Evolutionary conservation across 768 basidiomycete species (phyloP).

Genomic region (Suillus lakei): DNA sequence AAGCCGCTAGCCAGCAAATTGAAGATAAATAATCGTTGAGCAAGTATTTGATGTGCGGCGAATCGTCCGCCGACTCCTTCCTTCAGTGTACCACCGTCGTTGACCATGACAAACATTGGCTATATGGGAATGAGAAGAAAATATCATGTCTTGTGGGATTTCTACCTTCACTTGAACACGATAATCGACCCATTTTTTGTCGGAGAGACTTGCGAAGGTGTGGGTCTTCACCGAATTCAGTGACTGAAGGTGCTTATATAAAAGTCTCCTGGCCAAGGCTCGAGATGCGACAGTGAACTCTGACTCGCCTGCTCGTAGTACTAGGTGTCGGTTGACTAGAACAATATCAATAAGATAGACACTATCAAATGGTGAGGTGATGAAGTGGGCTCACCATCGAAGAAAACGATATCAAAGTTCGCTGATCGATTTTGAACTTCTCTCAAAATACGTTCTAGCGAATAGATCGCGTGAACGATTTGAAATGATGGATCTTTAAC

Average conservation of each 20-base stretch:
- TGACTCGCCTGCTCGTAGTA: conserved; percentile 42
- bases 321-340: conserved; percentile 50
- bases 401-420: conserved; percentile 69
- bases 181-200: conserved; percentile 55
- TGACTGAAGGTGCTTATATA: conserved; percentile 53
- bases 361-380: neutral
- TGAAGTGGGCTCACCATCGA: conserved; percentile 44
- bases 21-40: conserved; percentile 55
- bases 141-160: neutral
- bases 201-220: conserved; percentile 49
- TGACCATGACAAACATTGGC: conserved; percentile 71
- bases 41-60: conserved; percentile 39
- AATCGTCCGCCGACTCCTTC: conserved; percentile 14
- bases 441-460: conserved; percentile 55
- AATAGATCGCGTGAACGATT: conserved; percentile 61
- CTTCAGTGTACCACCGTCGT: conserved; percentile 50
- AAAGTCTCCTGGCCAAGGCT: conserved; percentile 52
- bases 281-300: conserved; percentile 49
- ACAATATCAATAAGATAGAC: neutral
- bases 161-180: conserved; percentile 45
- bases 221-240: conserved; percentile 47
- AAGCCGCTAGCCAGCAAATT: conserved; percentile 53
- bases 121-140: conserved; percentile 23
- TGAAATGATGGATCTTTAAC: conserved; percentile 59
- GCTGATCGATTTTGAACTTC: conserved; percentile 55